Conservation (phyloP, 306 rosid genomes). For the Cicer bijugum region DNA sequence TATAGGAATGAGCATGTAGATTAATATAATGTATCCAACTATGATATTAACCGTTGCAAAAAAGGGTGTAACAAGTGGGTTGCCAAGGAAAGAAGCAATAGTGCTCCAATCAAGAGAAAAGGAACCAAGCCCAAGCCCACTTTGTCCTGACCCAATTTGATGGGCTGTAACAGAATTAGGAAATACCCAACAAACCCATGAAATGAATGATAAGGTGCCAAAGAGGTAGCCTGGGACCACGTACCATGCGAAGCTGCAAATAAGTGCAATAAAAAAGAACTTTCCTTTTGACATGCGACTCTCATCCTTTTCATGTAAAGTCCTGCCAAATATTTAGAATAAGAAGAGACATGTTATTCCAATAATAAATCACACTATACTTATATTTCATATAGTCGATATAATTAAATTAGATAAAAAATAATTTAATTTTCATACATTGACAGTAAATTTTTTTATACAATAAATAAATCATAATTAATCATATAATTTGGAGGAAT, state of each 20-base stretch:
- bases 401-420: too few species aligned
- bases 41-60: conserved; percentile 58
- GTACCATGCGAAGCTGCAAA: conserved; percentile 72
- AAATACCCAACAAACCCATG: conserved; percentile 66
- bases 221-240: conserved; percentile 67
- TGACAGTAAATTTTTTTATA: too few species aligned
- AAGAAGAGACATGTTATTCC: not conserved
- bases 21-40: conserved; percentile 54
- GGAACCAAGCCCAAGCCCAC: conserved; percentile 67
- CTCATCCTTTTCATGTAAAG: conserved; percentile 64
- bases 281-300: conserved; percentile 62
- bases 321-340: conserved; percentile 47
- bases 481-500: too few species aligned
- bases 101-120: conserved; percentile 67
- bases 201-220: conserved; percentile 53
- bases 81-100: conserved; percentile 57
- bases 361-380: not conserved
- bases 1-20: conserved; percentile 56
- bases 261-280: conserved; percentile 61
- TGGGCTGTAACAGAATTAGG: conserved; percentile 65
- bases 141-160: conserved; percentile 65
- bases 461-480: too few species aligned
- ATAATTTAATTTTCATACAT: too few species aligned
- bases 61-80: conserved; percentile 67
- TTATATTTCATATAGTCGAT: too few species aligned